Base-by-base conservation (phyloP, 306 rosid genomes). In the Acmispon strigosus region DNA sequence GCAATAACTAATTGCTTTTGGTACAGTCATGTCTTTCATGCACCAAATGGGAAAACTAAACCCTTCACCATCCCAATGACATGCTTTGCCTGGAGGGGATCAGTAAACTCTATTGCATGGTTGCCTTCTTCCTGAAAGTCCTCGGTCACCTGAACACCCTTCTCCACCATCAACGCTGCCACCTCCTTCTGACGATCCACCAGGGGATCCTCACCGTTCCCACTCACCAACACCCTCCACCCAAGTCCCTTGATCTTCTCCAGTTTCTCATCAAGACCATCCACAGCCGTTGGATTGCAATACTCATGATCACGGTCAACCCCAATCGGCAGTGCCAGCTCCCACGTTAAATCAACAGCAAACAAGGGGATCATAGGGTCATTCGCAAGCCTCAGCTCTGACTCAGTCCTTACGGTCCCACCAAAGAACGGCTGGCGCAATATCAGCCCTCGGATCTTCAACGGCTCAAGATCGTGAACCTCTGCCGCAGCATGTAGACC, bases 251-350 rank as follows among this genome's bases (percentile, higher is more conserved):
- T 11, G 17, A 85, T 73, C 8, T 10, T 24, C 5, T 64, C 79
- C 29, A 80, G 20, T 4, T 12, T 16, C 19, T 1, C 3, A 6
- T 6, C 37, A 0, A 61, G 52, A 10, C 72, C 80, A 2, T 32
- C 63, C 1, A 66, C 66, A 0, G 0, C 82, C 83, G 8, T 81
- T 0, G 89, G 89, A 84, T 86, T 82, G 16, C 78, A 72, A 76
- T 75, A 88, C 80, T 75, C 75, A 15, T 81, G 84, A 66, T 88
- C 88, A 3, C 87, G 85, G 67, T 80, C 67, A 72, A 16, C 84
- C 0, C 86, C 85, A 8, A 59, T 6, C 0, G 90, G 89, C 16
- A 88, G 51, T 5, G 90, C 63, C 10, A 82, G 64, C 1, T 73
- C 74, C 90, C 90, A 88, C 78, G 78, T 5, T 47, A 69, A 12